Base-by-base conservation (phyloP, 371 early-diverging fungal species). In the Mycotypha africana region DNA sequence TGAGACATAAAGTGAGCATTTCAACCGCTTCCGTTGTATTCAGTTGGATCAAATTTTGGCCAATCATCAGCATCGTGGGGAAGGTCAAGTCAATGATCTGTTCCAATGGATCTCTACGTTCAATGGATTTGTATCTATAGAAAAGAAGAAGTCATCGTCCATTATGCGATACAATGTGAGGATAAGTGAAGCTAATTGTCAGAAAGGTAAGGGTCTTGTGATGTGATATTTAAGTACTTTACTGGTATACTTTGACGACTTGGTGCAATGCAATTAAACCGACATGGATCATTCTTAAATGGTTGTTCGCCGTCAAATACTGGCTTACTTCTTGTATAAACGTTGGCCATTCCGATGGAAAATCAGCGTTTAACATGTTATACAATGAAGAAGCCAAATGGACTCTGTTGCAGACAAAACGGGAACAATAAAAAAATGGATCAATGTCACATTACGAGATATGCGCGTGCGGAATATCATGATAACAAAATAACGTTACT, bases 281-380 rank as follows among this genome's bases (percentile, higher is more conserved):
- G 16, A 82, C 81, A 47, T 84, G 79, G 10, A 88, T 81, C 22
- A 74, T 57, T 39, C 74, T 68, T 15, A 67, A 64, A 44, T 92
- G n/a, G n/a, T n/a, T 82, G 39, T 76, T 65, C 0, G 85, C 76
- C 22, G 84, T 66, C n/a, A 93, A 60, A 51, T 78, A 58, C 31
- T 65, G 62, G 53, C 78, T 70, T 38, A 85, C 51, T 36, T 79
- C 74, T 41, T 65, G 76, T 31, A 91, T 70, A 58, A 87, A 91
- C 19, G 81, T 74, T 10, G 92, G 86, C 91, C 92, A 96, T 38
- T 85, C 72, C 22, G 80, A 73, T 31, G 88, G 91, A 51, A 81
- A 90, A 48, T 93, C 94, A 45, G 65, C 60, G 32, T 60, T 62
- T 28, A 92, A 57, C 30, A 91, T 85, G 7, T 70, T 66, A 24